Evolutionary conservation across 2,329 filamentous ascomycete genomes (phyloP), one percentile per base, ranked within the genome.

Genomic region (Aspergillus latus): DNA sequence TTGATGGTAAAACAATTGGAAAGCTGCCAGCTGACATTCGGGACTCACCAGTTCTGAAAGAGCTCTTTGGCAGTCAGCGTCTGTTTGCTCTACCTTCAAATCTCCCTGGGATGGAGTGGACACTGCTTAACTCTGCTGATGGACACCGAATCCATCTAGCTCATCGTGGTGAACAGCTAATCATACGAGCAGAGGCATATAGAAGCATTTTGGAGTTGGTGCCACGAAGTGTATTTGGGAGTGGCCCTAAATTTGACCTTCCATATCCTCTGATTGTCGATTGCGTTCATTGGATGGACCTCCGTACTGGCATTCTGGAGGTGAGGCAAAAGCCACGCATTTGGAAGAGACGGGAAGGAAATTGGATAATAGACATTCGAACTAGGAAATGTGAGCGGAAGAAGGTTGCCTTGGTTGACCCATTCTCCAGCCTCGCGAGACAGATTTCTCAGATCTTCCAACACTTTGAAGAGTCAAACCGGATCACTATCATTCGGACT

Each of bases 91-190:
- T 69, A 16, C 80, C 84, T 0, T 88, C 85, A 0, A 54, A 60
- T 0, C 57, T 83, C 0, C 67, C 64, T 0, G 83, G 81, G 0
- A 85, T 88, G 80, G 76, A 76, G 0, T 81, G 85, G 54, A 71
- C 72, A 34, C 65, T 82, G 4, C 72, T 72, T 53, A 54, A 68
- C 67, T 1, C 57, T 37, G 68, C 75, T 13, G 57, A 74, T 1
- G 72, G 66, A 0, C 74, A 81, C 60, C 62, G 75, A 1, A 70
- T 88, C 1, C 83, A 89, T 63, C 63, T 89, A 40, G 84, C 85
- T 0, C 75, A 78, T 13, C 73, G 78, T 0, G 56, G 71, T 1
- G 63, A 66, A 0, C 29, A 59, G 0, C 62, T 82, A 0, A 61
- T 84, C 0, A 74, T 87, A 3, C 73, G 76, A 34, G 79, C 80